Base-by-base conservation (phyloP, 2,329 filamentous ascomycete species). In the Sordariomycetes sp. region DNA sequence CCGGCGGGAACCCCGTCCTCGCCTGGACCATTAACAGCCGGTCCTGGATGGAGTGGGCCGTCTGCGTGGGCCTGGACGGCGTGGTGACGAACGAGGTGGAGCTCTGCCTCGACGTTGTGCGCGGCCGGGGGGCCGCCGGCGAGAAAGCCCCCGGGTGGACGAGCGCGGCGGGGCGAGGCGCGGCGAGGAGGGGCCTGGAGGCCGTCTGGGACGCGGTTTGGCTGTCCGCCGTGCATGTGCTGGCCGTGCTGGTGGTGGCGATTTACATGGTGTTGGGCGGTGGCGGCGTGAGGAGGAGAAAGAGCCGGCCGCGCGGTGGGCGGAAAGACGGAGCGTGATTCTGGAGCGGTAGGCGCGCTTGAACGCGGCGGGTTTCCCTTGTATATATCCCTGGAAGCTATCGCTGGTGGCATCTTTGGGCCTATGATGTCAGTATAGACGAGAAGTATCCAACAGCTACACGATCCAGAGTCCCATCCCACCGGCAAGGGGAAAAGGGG, bases 11-110 rank as follows among this genome's bases (percentile, higher is more conserved):
- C 24, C 79, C 80, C 3, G 74, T 97, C 4, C 86, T 87, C 65
- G 80, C 84, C 0, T 97, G 93, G 93, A 97, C 92, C 0, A 88
- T 96, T 55, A 96, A 97, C 68, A 80, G 87, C 16, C 80, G 82
- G 61, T 76, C 78, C 55, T 81, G 84, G 71, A 97, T 97, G 92
- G 80, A 84, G 64, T 96, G 90, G 90, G 80, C 83, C 62, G 82
- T 96, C 37, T 63, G 65, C 3, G 66, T 67, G 61, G 70, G 72
- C 54, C 53, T 60, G 16, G 89, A 96, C 64, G 92, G 89, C 1
- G 87, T 96, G 4, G 85, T 96, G 57, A 96, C 91, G 0, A 92
- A 97, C 67, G 85, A 96, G 64, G 89, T 89, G 1, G 80, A 80
- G 67, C 71, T 80, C 62, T 93, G 85, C 66, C 67, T 85, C 25